Conservation (phyloP, 164 flowering plant species). For the Stephania japonica region DNA sequence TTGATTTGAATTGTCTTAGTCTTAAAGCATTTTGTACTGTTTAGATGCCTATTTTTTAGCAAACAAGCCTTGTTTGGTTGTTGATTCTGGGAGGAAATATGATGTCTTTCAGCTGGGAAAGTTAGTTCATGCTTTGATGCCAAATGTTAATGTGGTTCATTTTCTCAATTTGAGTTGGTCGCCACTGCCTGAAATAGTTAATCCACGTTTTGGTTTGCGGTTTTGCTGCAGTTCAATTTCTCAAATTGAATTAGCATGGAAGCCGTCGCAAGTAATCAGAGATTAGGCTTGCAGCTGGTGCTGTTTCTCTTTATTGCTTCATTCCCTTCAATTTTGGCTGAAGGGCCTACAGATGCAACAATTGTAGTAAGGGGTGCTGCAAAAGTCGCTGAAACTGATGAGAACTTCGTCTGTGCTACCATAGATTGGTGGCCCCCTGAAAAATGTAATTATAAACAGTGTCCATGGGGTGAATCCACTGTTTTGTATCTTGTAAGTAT, state of each 20-base stretch:
- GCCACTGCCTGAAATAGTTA: no score
- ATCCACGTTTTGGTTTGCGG: not conserved
- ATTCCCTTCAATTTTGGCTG: conserved; percentile 35
- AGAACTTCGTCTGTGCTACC: conserved; percentile 81
- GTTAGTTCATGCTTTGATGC: no score
- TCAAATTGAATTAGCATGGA: conserved; percentile 8
- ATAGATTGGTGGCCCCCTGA: conserved; percentile 95
- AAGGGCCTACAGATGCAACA: conserved; percentile 27
- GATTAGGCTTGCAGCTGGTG: conserved; percentile 32
- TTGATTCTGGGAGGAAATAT: no score
- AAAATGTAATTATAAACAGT: conserved; percentile 71
- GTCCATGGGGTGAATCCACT: conserved; percentile 79
- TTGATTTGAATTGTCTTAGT: no score
- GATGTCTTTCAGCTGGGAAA: no score
- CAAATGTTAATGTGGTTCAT: no score
- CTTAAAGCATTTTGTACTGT: no score
- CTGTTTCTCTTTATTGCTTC: conserved; percentile 34
- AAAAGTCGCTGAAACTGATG: conserved; percentile 48
- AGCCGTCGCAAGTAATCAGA: conserved; percentile 9
- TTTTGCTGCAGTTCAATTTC: conserved; percentile 19
- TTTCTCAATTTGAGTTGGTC: no score
- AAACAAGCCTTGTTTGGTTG: no score
- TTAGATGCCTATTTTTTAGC: no score
- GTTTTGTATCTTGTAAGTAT: conserved; percentile 49
- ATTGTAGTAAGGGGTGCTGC: conserved; percentile 37